These are phyloP conservation scores for Amanita pallidorosea DNA, from an alignment of 768 basidiomycete species.

Conservation along the genomic window DNA sequence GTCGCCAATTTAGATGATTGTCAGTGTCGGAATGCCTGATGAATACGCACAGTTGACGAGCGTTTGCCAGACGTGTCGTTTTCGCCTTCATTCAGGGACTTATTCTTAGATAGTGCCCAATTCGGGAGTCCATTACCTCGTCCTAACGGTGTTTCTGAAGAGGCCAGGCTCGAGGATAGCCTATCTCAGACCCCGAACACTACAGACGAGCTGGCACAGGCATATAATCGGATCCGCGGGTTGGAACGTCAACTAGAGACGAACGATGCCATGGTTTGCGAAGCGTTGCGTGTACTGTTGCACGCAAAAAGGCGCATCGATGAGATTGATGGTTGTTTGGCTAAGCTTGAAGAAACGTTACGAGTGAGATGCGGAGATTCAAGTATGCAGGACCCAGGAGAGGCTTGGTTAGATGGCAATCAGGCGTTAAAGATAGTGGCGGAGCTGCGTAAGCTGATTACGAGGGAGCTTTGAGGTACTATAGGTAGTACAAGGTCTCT, in stretches of 20 bases:
- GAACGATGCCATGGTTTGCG: conserved; percentile 4
- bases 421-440: not conserved
- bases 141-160: not conserved
- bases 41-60: conserved; percentile 13
- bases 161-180: not conserved
- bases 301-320: not conserved
- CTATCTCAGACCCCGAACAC: not conserved
- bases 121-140: too few relatives aligned
- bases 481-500: too few relatives aligned
- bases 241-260: conserved; percentile 4
- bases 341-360: not conserved
- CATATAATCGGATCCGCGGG: not conserved
- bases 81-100: conserved; percentile 1
- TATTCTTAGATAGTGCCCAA: not conserved
- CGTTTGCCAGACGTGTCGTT: conserved; percentile 15
- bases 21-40: not conserved
- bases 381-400: too few relatives aligned
- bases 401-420: too few relatives aligned
- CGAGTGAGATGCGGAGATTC: not conserved
- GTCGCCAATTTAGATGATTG: not conserved
- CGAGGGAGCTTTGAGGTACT: not conserved
- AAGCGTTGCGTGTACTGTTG: conserved; percentile 2
- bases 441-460: not conserved
- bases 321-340: not conserved
- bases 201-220: not conserved